Evolutionary conservation across 148 eudicot species (phyloP), one percentile per base, ranked within the genome.

Genomic region (Salicornia ramosissima): DNA sequence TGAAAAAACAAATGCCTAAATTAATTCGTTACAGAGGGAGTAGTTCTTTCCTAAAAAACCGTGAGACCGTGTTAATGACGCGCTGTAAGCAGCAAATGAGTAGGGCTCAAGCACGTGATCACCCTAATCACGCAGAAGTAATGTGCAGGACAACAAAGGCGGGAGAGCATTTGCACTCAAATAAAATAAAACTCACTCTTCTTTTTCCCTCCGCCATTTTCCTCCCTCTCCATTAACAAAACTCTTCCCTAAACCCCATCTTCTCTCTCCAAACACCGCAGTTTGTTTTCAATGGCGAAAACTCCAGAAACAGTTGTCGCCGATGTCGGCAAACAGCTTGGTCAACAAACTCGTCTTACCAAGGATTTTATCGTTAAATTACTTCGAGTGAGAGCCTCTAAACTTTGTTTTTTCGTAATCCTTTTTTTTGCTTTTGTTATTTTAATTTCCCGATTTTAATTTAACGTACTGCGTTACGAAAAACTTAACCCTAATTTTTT

Each of bases 241-340:
- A 57, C n/a, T 4, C n/a, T n/a, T n/a, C 26, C 8, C 1, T 55
- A 69, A 43, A 28, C 28, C 73, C 28, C 21, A 4, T 19, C 13
- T 60, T 57, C 16, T 49, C 25, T 25, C 42, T 18, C 43, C 30
- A 49, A 10, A 21, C 28, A 52, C 69, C 8, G 26, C 21, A 18
- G 13, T 19, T 33, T 6, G 0, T 18, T n/a, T 29, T 31, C 54
- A 72, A 79, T 82, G 85, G 74, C 77, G 29, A 42, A 52, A 40
- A 22, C 47, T 9, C 82, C 93, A 5, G 76, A 74, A 72, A 51
- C 72, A 65, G 39, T 83, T 29, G 68, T 90, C 16, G 26, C 80
- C 34, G 85, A 78, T 45, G 78, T 93, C 55, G 96, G 86, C 24
- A 83, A 86, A 40, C 84, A 85, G 54, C 89, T 93, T 67, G 81